Percentiles rank a stretch among this genome's conserved stretches.
Conservation (phyloP, 1,139 yeast species). For the Dujonia santamariae region DNA sequence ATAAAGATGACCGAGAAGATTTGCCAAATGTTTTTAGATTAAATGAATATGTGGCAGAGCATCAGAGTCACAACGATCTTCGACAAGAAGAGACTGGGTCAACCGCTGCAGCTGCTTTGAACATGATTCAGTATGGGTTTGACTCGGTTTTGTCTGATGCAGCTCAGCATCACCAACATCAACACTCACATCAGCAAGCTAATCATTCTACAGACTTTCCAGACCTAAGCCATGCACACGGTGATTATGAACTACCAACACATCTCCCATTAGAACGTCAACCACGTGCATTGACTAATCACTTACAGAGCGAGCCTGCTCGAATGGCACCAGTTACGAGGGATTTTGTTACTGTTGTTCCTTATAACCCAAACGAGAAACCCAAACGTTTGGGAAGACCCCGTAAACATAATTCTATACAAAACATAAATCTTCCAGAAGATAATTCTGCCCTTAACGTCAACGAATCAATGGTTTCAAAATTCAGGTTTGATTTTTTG, state of each 20-base stretch:
- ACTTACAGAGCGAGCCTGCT: not conserved
- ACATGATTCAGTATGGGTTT: constrained; percentile 16
- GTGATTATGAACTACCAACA: too few relatives aligned
- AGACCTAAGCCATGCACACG: too few relatives aligned
- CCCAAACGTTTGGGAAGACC: constrained; percentile 38
- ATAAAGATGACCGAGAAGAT: constrained; percentile 4
- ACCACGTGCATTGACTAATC: not conserved
- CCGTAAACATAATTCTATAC: constrained; percentile 21
- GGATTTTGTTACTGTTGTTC: constrained; percentile 23
- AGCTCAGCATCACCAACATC: not conserved
- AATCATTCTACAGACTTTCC: too few relatives aligned
- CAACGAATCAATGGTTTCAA: constrained; percentile 31
- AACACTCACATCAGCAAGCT: not conserved
- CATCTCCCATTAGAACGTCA: not conserved
- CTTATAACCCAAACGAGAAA: constrained; percentile 30
- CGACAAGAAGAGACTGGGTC: constrained; percentile 10
- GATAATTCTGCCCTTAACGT: constrained; percentile 29
- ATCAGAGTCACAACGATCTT: constrained; percentile 1
- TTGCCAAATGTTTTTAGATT: constrained; percentile 16
- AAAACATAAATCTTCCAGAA: constrained; percentile 20
- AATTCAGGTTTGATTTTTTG: constrained; percentile 33
- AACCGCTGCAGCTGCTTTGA: constrained; percentile 17
- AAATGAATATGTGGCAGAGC: constrained; percentile 12
- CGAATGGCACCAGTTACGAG: not conserved
- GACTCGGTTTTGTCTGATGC: constrained; percentile 7